Evolutionary conservation across 2,329 filamentous ascomycete genomes (phyloP).

Genomic region (Fusarium equiseti): DNA sequence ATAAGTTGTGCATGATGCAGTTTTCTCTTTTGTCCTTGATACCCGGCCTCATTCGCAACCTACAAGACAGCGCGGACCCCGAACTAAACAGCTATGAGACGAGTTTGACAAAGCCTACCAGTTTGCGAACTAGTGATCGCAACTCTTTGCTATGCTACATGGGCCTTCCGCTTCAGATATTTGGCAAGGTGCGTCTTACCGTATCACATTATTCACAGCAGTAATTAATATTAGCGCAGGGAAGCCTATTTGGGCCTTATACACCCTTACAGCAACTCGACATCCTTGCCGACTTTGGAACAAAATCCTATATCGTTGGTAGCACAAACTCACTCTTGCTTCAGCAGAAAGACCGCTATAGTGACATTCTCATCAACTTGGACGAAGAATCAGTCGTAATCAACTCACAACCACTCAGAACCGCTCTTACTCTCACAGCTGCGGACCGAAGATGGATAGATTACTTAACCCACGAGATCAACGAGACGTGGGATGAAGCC

Average conservation of each 20-base stretch:
- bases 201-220: neutral
- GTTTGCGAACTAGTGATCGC: conserved; percentile 90
- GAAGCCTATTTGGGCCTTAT: conserved; percentile 95
- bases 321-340: conserved; percentile 95
- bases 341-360: conserved; percentile 95
- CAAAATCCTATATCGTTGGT: conserved; percentile 96
- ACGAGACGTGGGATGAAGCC: conserved; percentile 95
- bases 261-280: conserved; percentile 97
- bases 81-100: conserved; percentile 86
- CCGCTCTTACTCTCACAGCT: conserved; percentile 81
- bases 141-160: conserved; percentile 91
- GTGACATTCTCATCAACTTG: conserved; percentile 95
- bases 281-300: conserved; percentile 90
- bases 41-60: conserved; percentile 87
- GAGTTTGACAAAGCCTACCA: conserved; percentile 80
- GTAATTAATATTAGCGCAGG: conserved; percentile 61
- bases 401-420: conserved; percentile 80
- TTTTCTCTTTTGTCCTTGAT: conserved; percentile 96
- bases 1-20: conserved; percentile 97
- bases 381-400: conserved; percentile 90
- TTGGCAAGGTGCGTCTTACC: conserved; percentile 76
- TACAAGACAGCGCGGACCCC: conserved; percentile 97
- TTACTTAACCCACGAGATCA: conserved; percentile 90
- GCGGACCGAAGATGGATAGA: conserved; percentile 97
- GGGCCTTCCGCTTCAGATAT: conserved; percentile 94